A percentile compares a stretch with the other conserved stretches of the same genome.
Evolutionary conservation across 257 asterid genomes (phyloP).

Genomic region (Thymus quinquecostatus): DNA sequence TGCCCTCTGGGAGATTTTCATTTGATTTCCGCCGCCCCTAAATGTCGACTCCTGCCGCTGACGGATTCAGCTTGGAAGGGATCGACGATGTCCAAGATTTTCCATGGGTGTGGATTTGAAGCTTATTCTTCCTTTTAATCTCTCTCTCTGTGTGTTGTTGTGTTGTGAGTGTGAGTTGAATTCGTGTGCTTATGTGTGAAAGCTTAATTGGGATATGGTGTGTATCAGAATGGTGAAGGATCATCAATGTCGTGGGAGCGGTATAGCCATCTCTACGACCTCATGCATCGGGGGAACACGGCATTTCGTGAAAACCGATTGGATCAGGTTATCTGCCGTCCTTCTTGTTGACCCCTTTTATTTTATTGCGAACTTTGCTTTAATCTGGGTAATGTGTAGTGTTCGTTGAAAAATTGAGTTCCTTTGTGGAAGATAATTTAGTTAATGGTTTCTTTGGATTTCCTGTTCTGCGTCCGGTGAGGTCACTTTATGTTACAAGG

Average conservation of each 20-base stretch:
- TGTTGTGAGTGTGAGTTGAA: neutral
- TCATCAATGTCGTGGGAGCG: conserved; percentile 71
- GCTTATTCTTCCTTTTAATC: neutral
- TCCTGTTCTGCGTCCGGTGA: conserved; percentile 15
- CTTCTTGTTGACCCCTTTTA: conserved; percentile 17
- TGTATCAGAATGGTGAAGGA: conserved; percentile 60
- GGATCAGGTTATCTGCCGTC: conserved; percentile 64
- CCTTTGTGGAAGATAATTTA: neutral
- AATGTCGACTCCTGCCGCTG: conserved; percentile 49
- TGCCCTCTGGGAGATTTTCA: neutral
- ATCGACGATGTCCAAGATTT: conserved; percentile 68
- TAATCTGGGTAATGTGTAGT: neutral
- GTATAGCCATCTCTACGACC: conserved; percentile 54
- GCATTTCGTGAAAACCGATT: conserved; percentile 70
- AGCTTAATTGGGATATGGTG: conserved; percentile 26
- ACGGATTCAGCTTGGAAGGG: conserved; percentile 64
- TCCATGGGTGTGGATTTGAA: conserved; percentile 58
- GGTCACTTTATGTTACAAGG: neutral
- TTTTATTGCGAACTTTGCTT: conserved; percentile 2
- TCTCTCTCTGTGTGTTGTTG: neutral
- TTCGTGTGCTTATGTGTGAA: neutral
- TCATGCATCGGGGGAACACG: conserved; percentile 65
- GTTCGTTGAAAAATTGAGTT: conserved; percentile 9
- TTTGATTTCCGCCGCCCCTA: conserved; percentile 1
- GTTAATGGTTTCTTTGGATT: conserved; percentile 10